A percentile compares a stretch with the other conserved stretches of the same genome.
Evolutionary conservation across 768 basidiomycete species (phyloP).

Genomic region (Boletus coccyginus): DNA sequence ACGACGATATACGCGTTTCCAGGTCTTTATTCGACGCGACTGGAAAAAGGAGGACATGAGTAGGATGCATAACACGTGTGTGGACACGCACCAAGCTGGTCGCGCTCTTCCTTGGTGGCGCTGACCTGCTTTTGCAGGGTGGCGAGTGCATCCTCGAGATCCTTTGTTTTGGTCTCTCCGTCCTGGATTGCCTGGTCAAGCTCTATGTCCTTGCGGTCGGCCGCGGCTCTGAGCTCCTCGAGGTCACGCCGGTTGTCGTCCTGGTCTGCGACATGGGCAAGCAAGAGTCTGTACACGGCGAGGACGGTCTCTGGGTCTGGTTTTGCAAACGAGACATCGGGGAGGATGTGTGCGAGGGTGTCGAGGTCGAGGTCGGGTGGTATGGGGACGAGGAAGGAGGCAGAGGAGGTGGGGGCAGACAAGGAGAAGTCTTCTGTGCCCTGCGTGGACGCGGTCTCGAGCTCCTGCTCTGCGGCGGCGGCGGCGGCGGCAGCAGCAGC

Average conservation of each 20-base stretch:
- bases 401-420: slow-evolving; percentile 9
- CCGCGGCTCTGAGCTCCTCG: slow-evolving; percentile 67
- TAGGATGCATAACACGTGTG: not conserved
- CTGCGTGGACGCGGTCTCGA: slow-evolving; percentile 32
- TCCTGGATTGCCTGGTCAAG: slow-evolving; percentile 84
- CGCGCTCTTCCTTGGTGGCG: slow-evolving; percentile 57
- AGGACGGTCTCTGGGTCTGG: slow-evolving; percentile 61
- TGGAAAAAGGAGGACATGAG: slow-evolving; percentile 27
- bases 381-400: slow-evolving; percentile 39
- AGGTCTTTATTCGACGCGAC: slow-evolving; percentile 45
- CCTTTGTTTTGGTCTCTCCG: slow-evolving; percentile 57
- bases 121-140: slow-evolving; percentile 53
- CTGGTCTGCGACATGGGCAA: slow-evolving; percentile 53
- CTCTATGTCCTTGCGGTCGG: slow-evolving; percentile 74
- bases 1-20: slow-evolving; percentile 52
- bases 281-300: slow-evolving; percentile 58
- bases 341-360: slow-evolving; percentile 55
- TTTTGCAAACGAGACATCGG: slow-evolving; percentile 53
- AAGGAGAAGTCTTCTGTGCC: slow-evolving; percentile 36
- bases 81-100: slow-evolving; percentile 57
- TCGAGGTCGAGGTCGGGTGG: slow-evolving; percentile 70
- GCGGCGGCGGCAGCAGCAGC: slow-evolving; percentile 44
- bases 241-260: slow-evolving; percentile 59
- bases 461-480: slow-evolving; percentile 28
- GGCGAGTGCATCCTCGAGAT: slow-evolving; percentile 54